Conservation (phyloP, 495 filamentous ascomycete species). For the Bacidia gigantensis region DNA sequence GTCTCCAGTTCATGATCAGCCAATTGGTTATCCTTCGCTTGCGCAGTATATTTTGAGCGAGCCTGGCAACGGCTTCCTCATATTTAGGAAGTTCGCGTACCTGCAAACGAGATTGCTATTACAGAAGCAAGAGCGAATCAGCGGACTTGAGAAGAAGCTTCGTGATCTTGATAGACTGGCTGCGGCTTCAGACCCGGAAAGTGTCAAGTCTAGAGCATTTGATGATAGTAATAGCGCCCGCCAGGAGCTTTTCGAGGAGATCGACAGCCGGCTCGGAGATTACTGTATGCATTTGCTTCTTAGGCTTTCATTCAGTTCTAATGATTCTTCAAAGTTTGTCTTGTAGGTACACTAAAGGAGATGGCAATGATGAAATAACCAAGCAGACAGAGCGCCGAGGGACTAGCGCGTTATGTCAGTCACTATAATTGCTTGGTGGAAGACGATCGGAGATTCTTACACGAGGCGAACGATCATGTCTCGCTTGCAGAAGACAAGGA, state of each 20-base stretch:
- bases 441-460: not conserved
- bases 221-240: not conserved
- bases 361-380: not conserved
- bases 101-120: conserved; percentile 10
- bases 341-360: not conserved
- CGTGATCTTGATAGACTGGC: not conserved
- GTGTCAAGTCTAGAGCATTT: not conserved
- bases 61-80: conserved; percentile 13
- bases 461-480: not conserved
- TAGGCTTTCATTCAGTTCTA: not conserved
- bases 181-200: not conserved
- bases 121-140: conserved; percentile 15
- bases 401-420: not conserved
- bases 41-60: not conserved
- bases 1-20: not conserved
- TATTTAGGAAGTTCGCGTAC: conserved; percentile 13
- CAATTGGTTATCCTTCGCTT: not conserved
- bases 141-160: conserved; percentile 3
- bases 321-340: not conserved
- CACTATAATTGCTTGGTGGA: not conserved
- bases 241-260: not conserved
- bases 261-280: not conserved
- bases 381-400: not conserved
- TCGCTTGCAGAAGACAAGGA: not conserved
- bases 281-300: not conserved